Evolutionary conservation across 345 rosid genomes (phyloP).

Genomic region (Syzygium oleosum): DNA sequence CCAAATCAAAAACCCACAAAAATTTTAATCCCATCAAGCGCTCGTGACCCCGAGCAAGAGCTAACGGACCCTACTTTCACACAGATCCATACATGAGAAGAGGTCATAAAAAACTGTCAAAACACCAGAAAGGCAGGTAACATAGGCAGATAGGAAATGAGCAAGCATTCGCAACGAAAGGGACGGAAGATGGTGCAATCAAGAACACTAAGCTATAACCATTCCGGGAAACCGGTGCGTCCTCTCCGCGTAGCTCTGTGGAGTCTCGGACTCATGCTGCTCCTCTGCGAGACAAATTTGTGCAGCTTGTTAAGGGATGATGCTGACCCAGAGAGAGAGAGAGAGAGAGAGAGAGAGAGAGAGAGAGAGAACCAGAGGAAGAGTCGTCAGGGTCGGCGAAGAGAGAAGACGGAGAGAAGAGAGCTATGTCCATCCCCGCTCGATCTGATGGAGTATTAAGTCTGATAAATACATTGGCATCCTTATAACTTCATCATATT

Average conservation of each 20-base stretch:
- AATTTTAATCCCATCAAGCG: background rate
- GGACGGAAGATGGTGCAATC: background rate
- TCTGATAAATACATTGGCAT: background rate
- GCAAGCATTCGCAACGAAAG: background rate
- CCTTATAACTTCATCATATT: background rate
- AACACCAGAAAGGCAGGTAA: background rate
- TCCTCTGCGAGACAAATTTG: conserved; percentile 19
- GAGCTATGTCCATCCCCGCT: conserved; percentile 73
- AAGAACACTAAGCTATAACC: conserved; percentile 14
- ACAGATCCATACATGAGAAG: background rate
- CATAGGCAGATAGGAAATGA: background rate
- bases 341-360: conserved; percentile 3
- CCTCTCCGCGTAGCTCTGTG: conserved; percentile 68
- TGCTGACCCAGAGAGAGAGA: background rate
- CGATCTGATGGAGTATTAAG: background rate
- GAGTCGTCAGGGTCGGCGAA: conserved; percentile 53
- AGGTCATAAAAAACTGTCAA: background rate
- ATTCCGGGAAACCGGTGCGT: conserved; percentile 75
- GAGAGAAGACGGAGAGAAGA: conserved; percentile 88
- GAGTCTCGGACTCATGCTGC: conserved; percentile 15
- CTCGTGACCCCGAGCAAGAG: background rate
- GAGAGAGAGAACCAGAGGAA: conserved; percentile 19
- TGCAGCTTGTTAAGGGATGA: background rate
- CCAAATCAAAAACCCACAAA: background rate
- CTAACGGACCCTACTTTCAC: background rate